phyloP scores from a whole-genome alignment of 176 grass and related monocot species.

The Eleusine coracana region DNA sequence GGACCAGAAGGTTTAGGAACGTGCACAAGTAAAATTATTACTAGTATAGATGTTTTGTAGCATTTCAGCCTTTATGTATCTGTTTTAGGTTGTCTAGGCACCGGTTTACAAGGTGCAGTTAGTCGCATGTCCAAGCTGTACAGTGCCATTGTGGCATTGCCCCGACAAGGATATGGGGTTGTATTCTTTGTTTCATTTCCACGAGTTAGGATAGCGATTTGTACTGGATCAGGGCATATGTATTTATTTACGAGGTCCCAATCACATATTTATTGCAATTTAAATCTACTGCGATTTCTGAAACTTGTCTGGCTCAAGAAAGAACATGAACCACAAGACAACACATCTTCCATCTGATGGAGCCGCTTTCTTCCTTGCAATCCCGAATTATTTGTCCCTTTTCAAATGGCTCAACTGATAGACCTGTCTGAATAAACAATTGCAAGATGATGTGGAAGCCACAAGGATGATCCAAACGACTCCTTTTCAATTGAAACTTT shows the following conservation, averaged over 20 bases:
- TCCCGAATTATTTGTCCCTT: background rate
- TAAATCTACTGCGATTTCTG: background rate
- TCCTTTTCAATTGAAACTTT: background rate
- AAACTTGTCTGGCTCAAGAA: background rate
- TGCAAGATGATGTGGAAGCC: background rate
- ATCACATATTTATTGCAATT: background rate
- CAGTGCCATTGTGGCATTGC: background rate
- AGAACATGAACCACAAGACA: background rate
- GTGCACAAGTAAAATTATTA: background rate
- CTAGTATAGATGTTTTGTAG: background rate
- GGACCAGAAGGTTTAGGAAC: constrained; percentile 29
- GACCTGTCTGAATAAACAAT: background rate
- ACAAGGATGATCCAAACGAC: background rate
- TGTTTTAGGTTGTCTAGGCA: background rate
- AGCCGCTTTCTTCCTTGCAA: too few species aligned
- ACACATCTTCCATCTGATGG: too few species aligned
- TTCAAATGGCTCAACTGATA: background rate
- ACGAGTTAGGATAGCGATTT: background rate
- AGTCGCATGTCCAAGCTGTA: constrained; percentile 6
- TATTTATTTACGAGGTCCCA: background rate
- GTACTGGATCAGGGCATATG: background rate
- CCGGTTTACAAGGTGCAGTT: background rate
- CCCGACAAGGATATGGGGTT: constrained; percentile 21
- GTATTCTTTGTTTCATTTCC: constrained; percentile 9
- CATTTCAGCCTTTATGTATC: background rate